phyloP scores from a whole-genome alignment of 2,329 filamentous ascomycete genomes.

The Colletotrichum brevisporum region DNA sequence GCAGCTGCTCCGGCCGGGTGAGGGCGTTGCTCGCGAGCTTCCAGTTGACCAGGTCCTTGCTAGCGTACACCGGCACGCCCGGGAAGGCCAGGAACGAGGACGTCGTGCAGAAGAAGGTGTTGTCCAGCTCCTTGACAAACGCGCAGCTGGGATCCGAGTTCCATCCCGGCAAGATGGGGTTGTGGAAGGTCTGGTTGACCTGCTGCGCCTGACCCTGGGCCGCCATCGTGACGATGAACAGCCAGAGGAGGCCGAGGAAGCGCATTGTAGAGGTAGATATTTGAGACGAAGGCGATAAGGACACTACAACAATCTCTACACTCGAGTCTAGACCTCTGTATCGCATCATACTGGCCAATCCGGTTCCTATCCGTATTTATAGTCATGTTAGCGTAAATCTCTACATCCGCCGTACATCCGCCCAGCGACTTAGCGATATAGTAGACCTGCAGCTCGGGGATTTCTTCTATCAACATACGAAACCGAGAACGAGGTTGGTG shows the following conservation, averaged over 20 bases:
- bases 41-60: slow-evolving; percentile 65
- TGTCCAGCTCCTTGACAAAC: slow-evolving; percentile 53
- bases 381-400: too few relatives aligned
- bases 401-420: too few relatives aligned
- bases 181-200: slow-evolving; percentile 44
- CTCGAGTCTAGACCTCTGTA: not conserved
- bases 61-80: slow-evolving; percentile 67
- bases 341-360: too few relatives aligned
- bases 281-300: not conserved
- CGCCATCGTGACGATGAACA: slow-evolving; percentile 19
- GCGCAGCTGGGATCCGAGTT: slow-evolving; percentile 63
- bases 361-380: too few relatives aligned
- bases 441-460: too few relatives aligned
- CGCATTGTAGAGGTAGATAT: slow-evolving; percentile 14
- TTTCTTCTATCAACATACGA: slow-evolving; percentile 1
- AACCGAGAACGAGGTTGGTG: slow-evolving; percentile 6
- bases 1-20: slow-evolving; percentile 58
- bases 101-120: slow-evolving; percentile 65
- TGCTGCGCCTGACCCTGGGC: not conserved
- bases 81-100: slow-evolving; percentile 68
- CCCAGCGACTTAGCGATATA: too few relatives aligned
- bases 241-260: slow-evolving; percentile 22
- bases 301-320: not conserved
- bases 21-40: slow-evolving; percentile 58
- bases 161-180: slow-evolving; percentile 65